Conservation (phyloP, 495 filamentous ascomycete genomes). For the Chaetomium fimeti region DNA sequence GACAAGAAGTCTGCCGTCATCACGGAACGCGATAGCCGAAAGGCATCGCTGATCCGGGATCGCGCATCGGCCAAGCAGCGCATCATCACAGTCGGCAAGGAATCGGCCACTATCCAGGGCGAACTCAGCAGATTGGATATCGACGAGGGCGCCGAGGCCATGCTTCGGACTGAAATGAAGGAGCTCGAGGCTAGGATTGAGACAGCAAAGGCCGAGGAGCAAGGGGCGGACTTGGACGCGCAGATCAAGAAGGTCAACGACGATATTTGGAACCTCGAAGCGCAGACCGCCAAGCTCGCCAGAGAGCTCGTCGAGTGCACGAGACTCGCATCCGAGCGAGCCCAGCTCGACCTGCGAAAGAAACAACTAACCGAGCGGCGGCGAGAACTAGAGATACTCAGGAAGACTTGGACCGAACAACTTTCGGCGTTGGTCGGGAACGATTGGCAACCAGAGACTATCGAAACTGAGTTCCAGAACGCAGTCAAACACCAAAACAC, state of each 20-base stretch:
- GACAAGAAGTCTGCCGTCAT: slow-evolving; percentile 64
- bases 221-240: slow-evolving; percentile 63
- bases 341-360: slow-evolving; percentile 72
- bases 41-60: slow-evolving; percentile 64
- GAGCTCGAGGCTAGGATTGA: slow-evolving; percentile 64
- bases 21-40: slow-evolving; percentile 65
- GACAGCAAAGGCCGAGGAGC: slow-evolving; percentile 59
- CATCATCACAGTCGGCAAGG: slow-evolving; percentile 67
- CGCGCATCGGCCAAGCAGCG: slow-evolving; percentile 67
- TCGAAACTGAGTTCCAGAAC: slow-evolving; percentile 71
- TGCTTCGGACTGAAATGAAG: slow-evolving; percentile 67
- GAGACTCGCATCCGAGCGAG: slow-evolving; percentile 71
- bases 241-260: slow-evolving; percentile 61
- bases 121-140: slow-evolving; percentile 68
- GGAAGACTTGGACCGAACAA: slow-evolving; percentile 66
- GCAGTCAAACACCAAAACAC: slow-evolving; percentile 56
- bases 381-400: slow-evolving; percentile 72
- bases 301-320: slow-evolving; percentile 77
- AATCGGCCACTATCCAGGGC: slow-evolving; percentile 58
- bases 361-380: slow-evolving; percentile 71
- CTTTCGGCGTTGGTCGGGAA: slow-evolving; percentile 60
- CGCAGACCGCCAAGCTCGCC: slow-evolving; percentile 63
- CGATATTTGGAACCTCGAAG: slow-evolving; percentile 65
- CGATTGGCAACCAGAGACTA: slow-evolving; percentile 64
- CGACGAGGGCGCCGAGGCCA: slow-evolving; percentile 78